Percentiles rank a stretch among this genome's conserved stretches.
phyloP scores from a whole-genome alignment of 495 filamentous ascomycete genomes.

The Aspergillus panamensis region DNA sequence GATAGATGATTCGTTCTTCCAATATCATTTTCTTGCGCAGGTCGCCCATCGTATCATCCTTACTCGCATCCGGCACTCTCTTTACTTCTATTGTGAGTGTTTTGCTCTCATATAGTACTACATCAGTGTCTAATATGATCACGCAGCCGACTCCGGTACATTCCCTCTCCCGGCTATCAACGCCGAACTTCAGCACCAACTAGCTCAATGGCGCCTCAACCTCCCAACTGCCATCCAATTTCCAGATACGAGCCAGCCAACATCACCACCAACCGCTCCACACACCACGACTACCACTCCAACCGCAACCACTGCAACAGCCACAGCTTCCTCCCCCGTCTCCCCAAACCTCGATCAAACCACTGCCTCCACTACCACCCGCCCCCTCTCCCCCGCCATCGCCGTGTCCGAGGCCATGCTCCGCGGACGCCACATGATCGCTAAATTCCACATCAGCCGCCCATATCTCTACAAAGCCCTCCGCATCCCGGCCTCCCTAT shows the following conservation, averaged over 20 bases:
- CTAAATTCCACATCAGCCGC: conserved; percentile 48
- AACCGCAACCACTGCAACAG: conserved; percentile 26
- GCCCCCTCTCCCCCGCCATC: conserved; percentile 36
- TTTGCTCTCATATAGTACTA: background rate
- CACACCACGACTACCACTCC: conserved; percentile 25
- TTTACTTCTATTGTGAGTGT: conserved; percentile 46
- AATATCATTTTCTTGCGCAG: conserved; percentile 50
- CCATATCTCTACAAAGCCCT: conserved; percentile 50
- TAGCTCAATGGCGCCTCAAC: conserved; percentile 47
- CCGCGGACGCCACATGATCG: conserved; percentile 42
- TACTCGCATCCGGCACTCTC: conserved; percentile 45
- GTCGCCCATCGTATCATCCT: conserved; percentile 49
- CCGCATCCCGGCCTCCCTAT: conserved; percentile 35
- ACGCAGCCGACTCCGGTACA: conserved; percentile 41
- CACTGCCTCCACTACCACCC: conserved; percentile 13
- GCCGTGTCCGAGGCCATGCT: conserved; percentile 49
- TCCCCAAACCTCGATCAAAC: conserved; percentile 17
- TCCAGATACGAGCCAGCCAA: conserved; percentile 23
- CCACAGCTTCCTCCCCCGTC: conserved; percentile 24
- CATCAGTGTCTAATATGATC: no score
- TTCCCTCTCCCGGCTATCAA: conserved; percentile 47
- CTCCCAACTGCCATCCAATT: conserved; percentile 43
- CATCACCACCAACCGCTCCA: conserved; percentile 18
- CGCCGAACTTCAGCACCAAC: conserved; percentile 44
- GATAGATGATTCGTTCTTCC: conserved; percentile 46